These are phyloP conservation scores for Lignosus rhinocerotis DNA, from an alignment of 1,284 basidiomycete species.

Conservation along the genomic window DNA sequence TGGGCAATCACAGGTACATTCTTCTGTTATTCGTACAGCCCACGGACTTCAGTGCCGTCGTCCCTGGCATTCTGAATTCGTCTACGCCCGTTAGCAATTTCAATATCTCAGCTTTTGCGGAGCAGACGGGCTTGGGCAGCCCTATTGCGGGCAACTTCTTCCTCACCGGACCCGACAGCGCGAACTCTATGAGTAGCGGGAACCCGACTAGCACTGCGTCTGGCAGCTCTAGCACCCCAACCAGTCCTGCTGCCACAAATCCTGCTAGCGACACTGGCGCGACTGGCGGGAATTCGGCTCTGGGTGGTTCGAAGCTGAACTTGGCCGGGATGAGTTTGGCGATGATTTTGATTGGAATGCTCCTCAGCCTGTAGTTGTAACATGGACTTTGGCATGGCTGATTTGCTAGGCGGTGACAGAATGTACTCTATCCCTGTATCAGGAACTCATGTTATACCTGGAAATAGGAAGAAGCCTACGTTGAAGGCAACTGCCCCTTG, in stretches of 20 bases:
- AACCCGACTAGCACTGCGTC: slow-evolving; percentile 11
- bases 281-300: background rate
- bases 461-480: background rate
- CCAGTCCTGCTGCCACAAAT: background rate
- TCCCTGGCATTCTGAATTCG: slow-evolving; percentile 23
- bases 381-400: background rate
- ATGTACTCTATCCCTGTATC: background rate
- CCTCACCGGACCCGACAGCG: slow-evolving; percentile 27
- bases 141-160: slow-evolving; percentile 36
- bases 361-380: background rate
- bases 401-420: background rate
- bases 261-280: background rate
- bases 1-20: slow-evolving; percentile 24
- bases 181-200: slow-evolving; percentile 6
- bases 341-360: slow-evolving; percentile 6
- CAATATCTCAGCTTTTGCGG: slow-evolving; percentile 33
- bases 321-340: background rate
- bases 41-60: slow-evolving; percentile 24
- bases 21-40: slow-evolving; percentile 34
- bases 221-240: background rate
- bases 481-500: too few species aligned
- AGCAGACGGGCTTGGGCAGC: slow-evolving; percentile 28
- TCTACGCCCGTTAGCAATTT: slow-evolving; percentile 30
- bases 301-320: slow-evolving; percentile 7
- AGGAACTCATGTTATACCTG: background rate